Conservation (phyloP, 108 stramenopile genomes). For the Skeletonema potamos region DNA sequence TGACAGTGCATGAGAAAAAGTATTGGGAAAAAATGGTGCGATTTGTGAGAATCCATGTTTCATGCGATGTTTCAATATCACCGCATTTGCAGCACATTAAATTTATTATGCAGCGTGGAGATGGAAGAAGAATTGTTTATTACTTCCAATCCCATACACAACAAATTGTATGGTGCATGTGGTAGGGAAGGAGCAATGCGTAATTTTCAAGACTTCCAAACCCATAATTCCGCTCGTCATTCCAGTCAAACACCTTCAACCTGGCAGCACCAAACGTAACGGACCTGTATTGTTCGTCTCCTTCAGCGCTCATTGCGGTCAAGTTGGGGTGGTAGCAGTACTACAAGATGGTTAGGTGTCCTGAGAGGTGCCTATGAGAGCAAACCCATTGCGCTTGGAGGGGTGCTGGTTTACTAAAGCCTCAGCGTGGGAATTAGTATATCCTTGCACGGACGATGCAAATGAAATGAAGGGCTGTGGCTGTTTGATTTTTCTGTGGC, state of each 20-base stretch:
- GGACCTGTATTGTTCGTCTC: conserved; percentile 46
- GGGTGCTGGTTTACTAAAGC: background rate
- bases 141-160: background rate
- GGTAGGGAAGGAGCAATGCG: background rate
- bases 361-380: background rate
- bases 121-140: background rate
- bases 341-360: background rate
- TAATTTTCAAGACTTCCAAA: background rate
- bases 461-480: background rate
- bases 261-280: conserved; percentile 1
- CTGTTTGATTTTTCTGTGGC: background rate
- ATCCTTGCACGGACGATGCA: background rate
- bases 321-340: background rate
- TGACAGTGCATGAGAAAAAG: background rate
- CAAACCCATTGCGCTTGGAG: no score
- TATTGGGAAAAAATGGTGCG: background rate
- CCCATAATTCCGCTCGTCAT: background rate
- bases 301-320: conserved; percentile 46
- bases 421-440: background rate
- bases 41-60: background rate
- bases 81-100: background rate
- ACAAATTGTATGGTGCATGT: background rate
- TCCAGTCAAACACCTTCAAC: background rate
- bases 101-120: background rate
- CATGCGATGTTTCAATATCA: background rate